Evolutionary conservation across 495 filamentous ascomycete species (phyloP).

Genomic region (Penicillium subrubescens): DNA sequence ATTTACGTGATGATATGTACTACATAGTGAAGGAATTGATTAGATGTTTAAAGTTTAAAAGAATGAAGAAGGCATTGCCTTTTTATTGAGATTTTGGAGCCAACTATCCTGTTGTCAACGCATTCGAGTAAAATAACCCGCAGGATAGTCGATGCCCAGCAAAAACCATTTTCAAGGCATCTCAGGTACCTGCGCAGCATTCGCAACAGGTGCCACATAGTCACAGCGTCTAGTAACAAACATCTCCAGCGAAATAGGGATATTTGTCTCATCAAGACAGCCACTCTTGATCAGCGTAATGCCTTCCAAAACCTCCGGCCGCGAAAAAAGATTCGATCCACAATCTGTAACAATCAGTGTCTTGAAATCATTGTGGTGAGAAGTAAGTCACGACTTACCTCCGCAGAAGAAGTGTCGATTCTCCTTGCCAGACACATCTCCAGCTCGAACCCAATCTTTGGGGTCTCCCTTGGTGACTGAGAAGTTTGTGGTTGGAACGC

Average conservation of each 20-base stretch:
- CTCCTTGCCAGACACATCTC: not conserved
- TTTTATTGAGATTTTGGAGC: no score
- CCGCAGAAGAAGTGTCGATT: not conserved
- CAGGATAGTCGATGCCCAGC: not conserved
- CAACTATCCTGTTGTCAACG: no score
- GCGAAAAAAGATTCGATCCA: constrained; percentile 3
- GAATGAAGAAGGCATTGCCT: no score
- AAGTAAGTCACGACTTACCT: not conserved
- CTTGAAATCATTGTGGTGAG: not conserved
- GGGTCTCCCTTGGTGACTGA: not conserved
- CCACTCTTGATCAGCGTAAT: constrained; percentile 8
- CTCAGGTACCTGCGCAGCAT: not conserved
- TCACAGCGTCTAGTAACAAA: not conserved
- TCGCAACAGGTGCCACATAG: not conserved
- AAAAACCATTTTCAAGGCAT: constrained; percentile 11
- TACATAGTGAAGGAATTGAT: no score
- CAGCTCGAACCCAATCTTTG: not conserved
- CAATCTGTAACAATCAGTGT: not conserved
- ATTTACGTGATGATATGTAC: no score
- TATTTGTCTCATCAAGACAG: not conserved
- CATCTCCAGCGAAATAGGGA: constrained; percentile 2
- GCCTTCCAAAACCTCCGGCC: not conserved
- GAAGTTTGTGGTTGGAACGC: not conserved
- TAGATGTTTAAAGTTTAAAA: no score
- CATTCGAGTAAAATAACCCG: no score